Evolutionary conservation across 352 stramenopile species (phyloP).

Genomic region (Saprolegnia diclina): DNA sequence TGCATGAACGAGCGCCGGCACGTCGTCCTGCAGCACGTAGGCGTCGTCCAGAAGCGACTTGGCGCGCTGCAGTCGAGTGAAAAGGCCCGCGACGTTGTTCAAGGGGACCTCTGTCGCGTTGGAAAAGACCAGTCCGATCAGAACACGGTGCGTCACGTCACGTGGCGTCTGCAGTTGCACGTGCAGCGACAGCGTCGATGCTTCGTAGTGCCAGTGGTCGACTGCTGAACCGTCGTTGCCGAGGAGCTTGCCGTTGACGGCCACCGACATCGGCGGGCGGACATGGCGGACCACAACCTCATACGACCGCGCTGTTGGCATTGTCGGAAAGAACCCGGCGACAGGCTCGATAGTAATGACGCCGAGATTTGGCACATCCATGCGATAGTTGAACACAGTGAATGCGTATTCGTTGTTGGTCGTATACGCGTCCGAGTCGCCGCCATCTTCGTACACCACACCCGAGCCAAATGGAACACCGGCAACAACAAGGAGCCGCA

Average conservation of each 20-base stretch:
- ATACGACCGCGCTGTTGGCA: conserved; percentile 28
- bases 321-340: conserved; percentile 28
- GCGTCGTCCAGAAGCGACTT: conserved; percentile 35
- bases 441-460: conserved; percentile 37
- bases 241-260: conserved; percentile 29
- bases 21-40: conserved; percentile 34
- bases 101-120: conserved; percentile 18
- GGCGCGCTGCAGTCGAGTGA: conserved; percentile 32
- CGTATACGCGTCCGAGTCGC: conserved; percentile 33
- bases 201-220: conserved; percentile 30
- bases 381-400: conserved; percentile 28
- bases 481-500: conserved; percentile 33
- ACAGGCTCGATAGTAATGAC: conserved; percentile 30
- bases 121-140: conserved; percentile 28
- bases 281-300: conserved; percentile 30
- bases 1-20: conserved; percentile 30
- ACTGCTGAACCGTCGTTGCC: conserved; percentile 18
- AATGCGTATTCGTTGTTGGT: conserved; percentile 13
- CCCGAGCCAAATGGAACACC: conserved; percentile 22
- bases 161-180: conserved; percentile 26
- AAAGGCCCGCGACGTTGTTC: conserved; percentile 30
- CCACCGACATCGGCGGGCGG: conserved; percentile 26
- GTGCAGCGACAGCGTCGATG: conserved; percentile 29
- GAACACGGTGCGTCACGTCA: conserved; percentile 4
- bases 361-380: neutral